phyloP scores from a whole-genome alignment of 345 rosid genomes.

The Gossypium stocksii region DNA sequence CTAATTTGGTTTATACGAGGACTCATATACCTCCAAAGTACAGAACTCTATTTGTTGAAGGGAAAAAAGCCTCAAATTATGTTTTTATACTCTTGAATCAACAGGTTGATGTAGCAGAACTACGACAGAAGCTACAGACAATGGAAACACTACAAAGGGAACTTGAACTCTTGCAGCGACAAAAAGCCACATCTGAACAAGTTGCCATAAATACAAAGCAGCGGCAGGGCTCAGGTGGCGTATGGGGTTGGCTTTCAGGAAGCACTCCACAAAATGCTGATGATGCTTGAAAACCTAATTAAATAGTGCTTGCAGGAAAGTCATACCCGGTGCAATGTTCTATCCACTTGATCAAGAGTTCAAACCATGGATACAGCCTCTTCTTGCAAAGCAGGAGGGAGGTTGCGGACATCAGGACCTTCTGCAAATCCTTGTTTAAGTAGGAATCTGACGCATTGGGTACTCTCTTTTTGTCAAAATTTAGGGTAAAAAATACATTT shows the following conservation, averaged over 20 bases:
- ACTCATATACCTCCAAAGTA: background rate
- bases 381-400: background rate
- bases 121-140: conserved; percentile 84
- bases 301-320: conserved; percentile 4
- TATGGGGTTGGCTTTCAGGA: conserved; percentile 99
- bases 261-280: conserved; percentile 34
- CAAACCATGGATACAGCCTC: background rate
- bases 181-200: conserved; percentile 93
- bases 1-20: background rate
- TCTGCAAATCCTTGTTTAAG: background rate
- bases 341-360: background rate
- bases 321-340: background rate
- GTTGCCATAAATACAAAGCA: conserved; percentile 66
- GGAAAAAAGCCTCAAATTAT: background rate
- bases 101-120: conserved; percentile 97
- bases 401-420: background rate
- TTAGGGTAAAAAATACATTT: conserved; percentile 1
- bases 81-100: conserved; percentile 18
- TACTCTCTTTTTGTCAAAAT: conserved; percentile 7
- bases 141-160: conserved; percentile 85
- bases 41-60: background rate
- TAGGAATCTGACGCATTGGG: background rate
- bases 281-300: conserved; percentile 25
- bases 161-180: conserved; percentile 85
- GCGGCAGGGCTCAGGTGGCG: conserved; percentile 78